Evolutionary conservation across 345 rosid species (phyloP), one percentile per base, ranked within the genome.

Genomic region (Ceriops tagal): DNA sequence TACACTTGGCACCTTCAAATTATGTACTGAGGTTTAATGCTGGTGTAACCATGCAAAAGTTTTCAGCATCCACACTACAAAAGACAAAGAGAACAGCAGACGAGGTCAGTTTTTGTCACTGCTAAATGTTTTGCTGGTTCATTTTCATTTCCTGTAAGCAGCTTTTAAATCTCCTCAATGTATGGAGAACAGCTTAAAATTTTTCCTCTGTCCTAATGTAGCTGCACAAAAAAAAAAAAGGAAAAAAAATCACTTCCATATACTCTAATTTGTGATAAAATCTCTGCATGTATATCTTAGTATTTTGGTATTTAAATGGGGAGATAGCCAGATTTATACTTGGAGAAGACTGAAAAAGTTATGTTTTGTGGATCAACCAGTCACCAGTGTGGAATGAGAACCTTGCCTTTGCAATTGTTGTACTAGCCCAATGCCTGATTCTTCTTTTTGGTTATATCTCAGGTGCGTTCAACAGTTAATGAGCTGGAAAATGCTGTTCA

Each of bases 1-100:
- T 95, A 81, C 99, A 95, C 75, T 82, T 92, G 77, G 71, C 96
- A 72, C 99, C 99, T 61, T 88, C 97, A 66, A 95, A 95, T 83
- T 95, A 92, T 71, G 86, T 90, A 19, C 77, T 95, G 77, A 86
- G 96, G 80, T 95, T 95, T 83, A 92, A 95, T 85, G 93, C 93
- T 64, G 99, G 99, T 72, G 99, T 93, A 49, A 91, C 95, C 49
- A 88, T 95, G 99, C 99, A 95, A 77, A 95, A 95, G 73, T 95
- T 88, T 80, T 88, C 97, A 35, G 91, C 99, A 79, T 95, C 91
- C 70, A 95, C 97, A 21, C 84, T 95, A 71, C 99, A 92, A 72
- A 95, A 95, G 86, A 74, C 84, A 67, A 92, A 90, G 83, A 85
- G 96, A 70, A 87, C 96, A 56, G 99, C 87, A 1, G 96, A 92